A percentile compares a stretch with the other conserved stretches of the same genome.
phyloP scores from a whole-genome alignment of 768 basidiomycete genomes.

The Naematelia aurantialba region DNA sequence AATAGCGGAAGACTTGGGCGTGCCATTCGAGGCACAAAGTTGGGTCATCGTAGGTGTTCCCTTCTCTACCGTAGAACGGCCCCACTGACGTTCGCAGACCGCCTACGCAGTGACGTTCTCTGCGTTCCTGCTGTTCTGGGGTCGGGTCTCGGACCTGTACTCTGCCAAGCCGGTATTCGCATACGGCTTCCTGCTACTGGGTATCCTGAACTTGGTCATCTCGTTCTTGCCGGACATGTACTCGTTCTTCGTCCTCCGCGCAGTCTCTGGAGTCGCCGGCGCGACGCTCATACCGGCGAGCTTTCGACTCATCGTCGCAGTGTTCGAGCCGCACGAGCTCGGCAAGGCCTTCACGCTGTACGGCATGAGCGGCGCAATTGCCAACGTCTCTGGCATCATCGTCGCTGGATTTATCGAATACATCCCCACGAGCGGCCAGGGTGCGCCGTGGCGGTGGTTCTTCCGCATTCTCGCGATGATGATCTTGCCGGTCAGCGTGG shows the following conservation, averaged over 20 bases:
- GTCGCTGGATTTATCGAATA: slow-evolving; percentile 28
- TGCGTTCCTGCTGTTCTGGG: slow-evolving; percentile 33
- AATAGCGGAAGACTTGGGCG: slow-evolving; percentile 17
- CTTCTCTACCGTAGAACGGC: background rate
- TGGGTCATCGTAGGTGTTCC: slow-evolving; percentile 29
- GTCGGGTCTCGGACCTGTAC: slow-evolving; percentile 36
- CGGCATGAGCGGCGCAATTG: slow-evolving; percentile 23
- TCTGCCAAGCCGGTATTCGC: slow-evolving; percentile 28
- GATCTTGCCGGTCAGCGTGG: slow-evolving; percentile 12
- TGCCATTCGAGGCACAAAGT: slow-evolving; percentile 16
- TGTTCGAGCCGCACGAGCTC: slow-evolving; percentile 28
- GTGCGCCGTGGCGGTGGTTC: slow-evolving; percentile 41
- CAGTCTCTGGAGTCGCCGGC: slow-evolving; percentile 28
- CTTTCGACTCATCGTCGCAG: slow-evolving; percentile 26
- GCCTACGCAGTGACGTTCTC: slow-evolving; percentile 34
- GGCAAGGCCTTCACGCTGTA: slow-evolving; percentile 23
- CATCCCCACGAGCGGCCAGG: slow-evolving; percentile 23
- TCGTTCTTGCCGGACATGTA: slow-evolving; percentile 30
- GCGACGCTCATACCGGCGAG: slow-evolving; percentile 27
- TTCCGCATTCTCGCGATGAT: slow-evolving; percentile 16
- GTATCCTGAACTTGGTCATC: slow-evolving; percentile 20
- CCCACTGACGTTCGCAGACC: slow-evolving; percentile 8
- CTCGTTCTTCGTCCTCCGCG: slow-evolving; percentile 37
- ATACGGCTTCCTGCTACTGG: slow-evolving; percentile 26
- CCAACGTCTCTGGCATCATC: slow-evolving; percentile 17